Conservation (phyloP, 179 eudicot genomes). For the Silene vulgaris region DNA sequence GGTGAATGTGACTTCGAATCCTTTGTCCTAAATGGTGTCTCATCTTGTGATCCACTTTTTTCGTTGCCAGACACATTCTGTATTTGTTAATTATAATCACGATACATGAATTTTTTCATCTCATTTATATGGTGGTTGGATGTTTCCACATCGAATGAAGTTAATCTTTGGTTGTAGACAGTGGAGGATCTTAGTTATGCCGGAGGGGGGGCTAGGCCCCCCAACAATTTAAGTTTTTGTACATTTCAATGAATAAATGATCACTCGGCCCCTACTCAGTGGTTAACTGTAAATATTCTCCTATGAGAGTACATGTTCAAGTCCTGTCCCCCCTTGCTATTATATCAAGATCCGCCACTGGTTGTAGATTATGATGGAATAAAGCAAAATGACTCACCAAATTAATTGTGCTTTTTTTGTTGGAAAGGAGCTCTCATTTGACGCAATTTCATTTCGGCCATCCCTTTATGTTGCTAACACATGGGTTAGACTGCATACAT, state of each 20-base stretch:
- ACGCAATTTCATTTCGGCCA: not conserved
- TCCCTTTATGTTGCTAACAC: not conserved
- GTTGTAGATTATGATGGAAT: not conserved
- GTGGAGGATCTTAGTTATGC: too few species aligned
- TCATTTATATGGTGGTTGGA: not conserved
- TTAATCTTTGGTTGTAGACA: not conserved
- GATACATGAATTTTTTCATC: not conserved
- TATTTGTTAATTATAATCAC: not conserved
- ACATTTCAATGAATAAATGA: too few species aligned
- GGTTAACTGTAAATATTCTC: too few species aligned
- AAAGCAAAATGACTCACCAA: not conserved
- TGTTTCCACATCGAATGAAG: not conserved
- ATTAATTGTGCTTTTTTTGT: not conserved
- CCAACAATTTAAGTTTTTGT: too few species aligned
- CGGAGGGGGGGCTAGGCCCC: too few species aligned
- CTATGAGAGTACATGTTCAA: too few species aligned
- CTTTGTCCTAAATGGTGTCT: not conserved
- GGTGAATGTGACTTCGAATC: not conserved
- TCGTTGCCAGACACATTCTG: too few species aligned
- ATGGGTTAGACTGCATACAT: not conserved
- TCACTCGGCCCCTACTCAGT: too few species aligned
- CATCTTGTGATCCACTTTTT: not conserved
- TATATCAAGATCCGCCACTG: not conserved
- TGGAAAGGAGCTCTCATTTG: too few species aligned
- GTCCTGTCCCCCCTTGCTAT: too few species aligned